A percentile compares a stretch with the other conserved stretches of the same genome.
phyloP scores from a whole-genome alignment of 805 yeast species.

The Sugiyamaella boreocaroliniensis region DNA sequence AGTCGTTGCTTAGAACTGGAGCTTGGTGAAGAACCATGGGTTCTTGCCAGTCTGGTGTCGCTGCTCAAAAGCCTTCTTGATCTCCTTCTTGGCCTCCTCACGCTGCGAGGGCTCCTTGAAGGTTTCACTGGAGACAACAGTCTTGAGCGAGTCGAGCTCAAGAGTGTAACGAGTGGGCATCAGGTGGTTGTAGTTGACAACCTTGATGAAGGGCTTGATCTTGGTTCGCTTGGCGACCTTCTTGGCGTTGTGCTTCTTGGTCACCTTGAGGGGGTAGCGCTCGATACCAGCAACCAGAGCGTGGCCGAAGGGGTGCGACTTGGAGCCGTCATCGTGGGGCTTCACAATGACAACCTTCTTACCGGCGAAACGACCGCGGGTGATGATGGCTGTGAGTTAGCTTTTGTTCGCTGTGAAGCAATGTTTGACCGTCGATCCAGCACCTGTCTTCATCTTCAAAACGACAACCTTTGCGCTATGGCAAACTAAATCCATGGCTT shows the following conservation, averaged over 20 bases:
- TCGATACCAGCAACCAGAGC: constrained; percentile 99
- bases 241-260: constrained; percentile 93
- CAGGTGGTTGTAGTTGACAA: constrained; percentile 98
- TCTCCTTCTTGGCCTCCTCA: constrained; percentile 97
- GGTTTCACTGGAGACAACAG: constrained; percentile 86
- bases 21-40: constrained; percentile 99
- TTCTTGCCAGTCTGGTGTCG: constrained; percentile 98
- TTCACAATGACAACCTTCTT: constrained; percentile 98
- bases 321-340: constrained; percentile 98
- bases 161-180: constrained; percentile 99
- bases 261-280: constrained; percentile 95
- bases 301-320: constrained; percentile 97
- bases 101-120: constrained; percentile 96
- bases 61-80: constrained; percentile 98
- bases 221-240: constrained; percentile 94
- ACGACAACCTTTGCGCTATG: too few species aligned
- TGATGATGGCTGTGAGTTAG: constrained; percentile 75
- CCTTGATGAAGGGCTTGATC: constrained; percentile 98
- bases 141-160: constrained; percentile 93
- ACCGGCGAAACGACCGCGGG: constrained; percentile 99
- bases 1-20: constrained; percentile 60
- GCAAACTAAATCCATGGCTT: too few species aligned
- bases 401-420: constrained; percentile 3
- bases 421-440: background rate
- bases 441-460: constrained; percentile 28